A percentile compares a stretch with the other conserved stretches of the same genome.
Evolutionary conservation across 2,329 filamentous ascomycete species (phyloP).

Genomic region (Alternaria atra): DNA sequence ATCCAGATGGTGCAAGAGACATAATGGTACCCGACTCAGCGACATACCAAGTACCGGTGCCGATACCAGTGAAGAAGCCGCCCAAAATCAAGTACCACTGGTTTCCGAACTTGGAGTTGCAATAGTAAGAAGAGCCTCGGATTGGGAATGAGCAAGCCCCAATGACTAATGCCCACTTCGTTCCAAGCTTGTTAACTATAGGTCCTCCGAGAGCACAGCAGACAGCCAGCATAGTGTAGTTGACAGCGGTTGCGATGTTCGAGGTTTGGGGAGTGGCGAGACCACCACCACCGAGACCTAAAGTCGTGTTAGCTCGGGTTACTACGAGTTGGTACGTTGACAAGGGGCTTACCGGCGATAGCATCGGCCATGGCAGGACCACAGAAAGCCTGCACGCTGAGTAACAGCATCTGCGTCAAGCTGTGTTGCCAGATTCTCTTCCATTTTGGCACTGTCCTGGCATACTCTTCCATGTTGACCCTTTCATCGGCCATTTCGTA

Average conservation of each 20-base stretch:
- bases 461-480: constrained; percentile 51
- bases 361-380: constrained; percentile 44
- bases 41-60: constrained; percentile 59
- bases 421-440: constrained; percentile 59
- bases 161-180: constrained; percentile 59
- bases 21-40: constrained; percentile 61
- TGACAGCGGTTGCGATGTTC: constrained; percentile 51
- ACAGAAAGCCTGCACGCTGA: constrained; percentile 58
- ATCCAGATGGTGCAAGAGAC: constrained; percentile 57
- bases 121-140: constrained; percentile 59
- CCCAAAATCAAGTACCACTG: constrained; percentile 55
- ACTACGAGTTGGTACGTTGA: neutral
- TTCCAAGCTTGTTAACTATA: constrained; percentile 58
- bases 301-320: neutral
- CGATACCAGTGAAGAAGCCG: constrained; percentile 38
- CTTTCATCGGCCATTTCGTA: constrained; percentile 35
- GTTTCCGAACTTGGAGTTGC: constrained; percentile 60
- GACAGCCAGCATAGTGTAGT: constrained; percentile 40
- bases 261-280: constrained; percentile 57
- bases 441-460: constrained; percentile 51
- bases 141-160: constrained; percentile 57
- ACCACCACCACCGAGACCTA: constrained; percentile 52
- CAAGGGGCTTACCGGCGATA: constrained; percentile 31
- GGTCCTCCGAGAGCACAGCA: constrained; percentile 56
- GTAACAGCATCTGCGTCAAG: constrained; percentile 60